Base-by-base conservation (phyloP, 23 red algal genomes). In the Gracilariopsis chorda region DNA sequence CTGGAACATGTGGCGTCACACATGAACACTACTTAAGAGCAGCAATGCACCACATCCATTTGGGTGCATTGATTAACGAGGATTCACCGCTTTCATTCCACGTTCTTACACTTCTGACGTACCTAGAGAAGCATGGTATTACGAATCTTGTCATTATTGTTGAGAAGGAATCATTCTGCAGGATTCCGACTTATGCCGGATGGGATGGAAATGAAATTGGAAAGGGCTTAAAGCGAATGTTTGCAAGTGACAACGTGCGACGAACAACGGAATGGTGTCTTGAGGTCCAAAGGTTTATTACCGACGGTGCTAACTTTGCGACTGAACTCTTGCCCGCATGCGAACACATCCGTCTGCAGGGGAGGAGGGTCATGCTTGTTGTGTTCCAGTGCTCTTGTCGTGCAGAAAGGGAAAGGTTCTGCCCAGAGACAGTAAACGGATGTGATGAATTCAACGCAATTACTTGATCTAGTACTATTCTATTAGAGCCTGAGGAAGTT, bases 71-170 rank as follows among this genome's bases (percentile, higher is more conserved):
- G 4, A 75, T 75, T 27, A 21, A 75, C 4, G 40, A 23, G 12
- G 13, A 25, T 14, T 14, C 12, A 41, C 3, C 21, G 7, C 14
- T 27, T 34, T 13, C 33, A 19, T 77, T 77, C 20, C 34, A 77
- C 21, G 51, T 10, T 20, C 12, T 77, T 16, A 77, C 72, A 2
- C 44, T 77, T 19, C 11, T 77, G 1, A 44, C 45, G 16, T 77
- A 77, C 48, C 44, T 77, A n/a, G 44, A 77, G 48, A 77, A 77
- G 27, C n/a, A 52, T 13, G 72, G 72, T 16, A 79, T 34, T 5
- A 34, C 27, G 32, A 43, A 78, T 48, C 46, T n/a, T n/a, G n/a
- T n/a, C n/a, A n/a, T n/a, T n/a, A n/a, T n/a, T n/a, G n/a, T n/a
- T n/a, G n/a, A n/a, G n/a, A n/a, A n/a, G 11, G 11, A 28, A 12